These are phyloP conservation scores for Boletus rufocinnamomeus DNA, from an alignment of 768 basidiomycete genomes.

Conservation along the genomic window DNA sequence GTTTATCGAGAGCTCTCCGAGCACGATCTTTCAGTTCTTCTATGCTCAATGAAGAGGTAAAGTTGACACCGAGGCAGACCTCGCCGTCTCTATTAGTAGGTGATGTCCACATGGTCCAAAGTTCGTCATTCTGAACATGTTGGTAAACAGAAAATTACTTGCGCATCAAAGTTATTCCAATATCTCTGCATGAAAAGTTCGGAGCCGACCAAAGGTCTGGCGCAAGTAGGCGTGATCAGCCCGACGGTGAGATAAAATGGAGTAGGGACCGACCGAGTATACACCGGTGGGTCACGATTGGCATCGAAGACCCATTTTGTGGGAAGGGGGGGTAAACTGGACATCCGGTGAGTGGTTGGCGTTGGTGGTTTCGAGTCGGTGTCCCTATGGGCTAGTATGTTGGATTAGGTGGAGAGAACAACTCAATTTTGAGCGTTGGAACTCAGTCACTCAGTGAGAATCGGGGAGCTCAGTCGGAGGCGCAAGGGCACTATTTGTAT, in stretches of 20 bases:
- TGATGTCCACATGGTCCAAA: no score
- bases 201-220: constrained; percentile 20
- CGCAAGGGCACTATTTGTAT: no score
- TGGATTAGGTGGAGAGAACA: background rate
- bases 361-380: background rate
- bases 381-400: background rate
- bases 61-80: constrained; percentile 21
- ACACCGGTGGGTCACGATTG: constrained; percentile 10
- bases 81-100: constrained; percentile 15
- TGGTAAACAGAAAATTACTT: constrained; percentile 1
- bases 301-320: constrained; percentile 13
- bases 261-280: constrained; percentile 17
- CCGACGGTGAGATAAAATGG: background rate
- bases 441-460: no score
- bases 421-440: background rate
- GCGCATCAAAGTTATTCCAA: constrained; percentile 16
- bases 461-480: no score
- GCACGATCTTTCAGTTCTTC: constrained; percentile 13
- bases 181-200: constrained; percentile 15
- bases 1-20: constrained; percentile 20
- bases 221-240: background rate
- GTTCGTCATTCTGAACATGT: background rate
- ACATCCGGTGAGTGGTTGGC: background rate
- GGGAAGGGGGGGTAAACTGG: background rate
- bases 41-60: constrained; percentile 9